These are phyloP conservation scores for Bipolaris bicolor DNA, from an alignment of 2,329 filamentous ascomycete species.

Conservation along the genomic window DNA sequence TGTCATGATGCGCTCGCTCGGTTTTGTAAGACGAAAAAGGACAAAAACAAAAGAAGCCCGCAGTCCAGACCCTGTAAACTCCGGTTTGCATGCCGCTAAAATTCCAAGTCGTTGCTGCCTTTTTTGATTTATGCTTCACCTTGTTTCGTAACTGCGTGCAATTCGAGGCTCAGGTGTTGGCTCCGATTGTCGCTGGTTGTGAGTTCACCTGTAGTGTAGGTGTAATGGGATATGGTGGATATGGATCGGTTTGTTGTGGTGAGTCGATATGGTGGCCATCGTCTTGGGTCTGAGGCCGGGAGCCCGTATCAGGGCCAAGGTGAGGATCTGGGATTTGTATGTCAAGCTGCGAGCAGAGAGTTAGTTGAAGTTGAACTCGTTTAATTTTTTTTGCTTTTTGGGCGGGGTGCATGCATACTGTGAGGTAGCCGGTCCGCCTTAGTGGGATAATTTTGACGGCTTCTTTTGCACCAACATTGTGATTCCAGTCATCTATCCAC, in stretches of 20 bases:
- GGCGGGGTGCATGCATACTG: slow-evolving; percentile 58
- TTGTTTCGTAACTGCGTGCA: background rate
- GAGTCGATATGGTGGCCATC: slow-evolving; percentile 23
- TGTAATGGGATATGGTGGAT: slow-evolving; percentile 31
- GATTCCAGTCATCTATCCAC: slow-evolving; percentile 90
- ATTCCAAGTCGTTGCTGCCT: background rate
- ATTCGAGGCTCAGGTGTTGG: slow-evolving; percentile 19
- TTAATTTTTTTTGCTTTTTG: background rate
- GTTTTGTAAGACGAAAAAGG: background rate
- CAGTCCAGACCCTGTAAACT: slow-evolving; percentile 7
- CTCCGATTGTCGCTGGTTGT: slow-evolving; percentile 31
- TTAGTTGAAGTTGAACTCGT: background rate
- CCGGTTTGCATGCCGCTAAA: slow-evolving; percentile 15
- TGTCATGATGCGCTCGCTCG: slow-evolving; percentile 9
- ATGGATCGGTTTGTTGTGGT: slow-evolving; percentile 26
- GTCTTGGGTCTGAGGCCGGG: slow-evolving; percentile 37
- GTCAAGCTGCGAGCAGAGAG: slow-evolving; percentile 63
- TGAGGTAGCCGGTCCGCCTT: slow-evolving; percentile 86
- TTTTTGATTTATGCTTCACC: background rate
- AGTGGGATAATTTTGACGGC: slow-evolving; percentile 78
- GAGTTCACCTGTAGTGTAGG: slow-evolving; percentile 42
- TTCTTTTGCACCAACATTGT: slow-evolving; percentile 62
- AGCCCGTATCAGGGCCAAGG: slow-evolving; percentile 54
- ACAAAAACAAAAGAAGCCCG: background rate
- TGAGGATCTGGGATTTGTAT: slow-evolving; percentile 83